These are phyloP conservation scores for Diaporthe vaccinii DNA, from an alignment of 2,329 filamentous ascomycete species.

Conservation along the genomic window DNA sequence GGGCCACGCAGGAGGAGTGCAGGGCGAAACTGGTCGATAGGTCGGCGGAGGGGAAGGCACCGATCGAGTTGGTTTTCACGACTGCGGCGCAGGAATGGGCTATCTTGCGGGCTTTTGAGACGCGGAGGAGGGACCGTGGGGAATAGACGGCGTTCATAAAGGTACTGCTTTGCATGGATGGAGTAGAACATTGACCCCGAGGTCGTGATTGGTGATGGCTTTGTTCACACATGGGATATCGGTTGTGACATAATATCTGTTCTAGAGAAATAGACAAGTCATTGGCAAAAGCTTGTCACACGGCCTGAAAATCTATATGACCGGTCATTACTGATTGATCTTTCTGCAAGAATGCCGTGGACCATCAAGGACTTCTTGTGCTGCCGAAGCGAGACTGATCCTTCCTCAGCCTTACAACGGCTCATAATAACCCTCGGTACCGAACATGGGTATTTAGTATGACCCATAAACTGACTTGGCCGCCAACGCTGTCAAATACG, in stretches of 20 bases:
- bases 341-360: not conserved
- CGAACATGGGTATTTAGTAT: too few relatives aligned
- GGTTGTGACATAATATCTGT: too few relatives aligned
- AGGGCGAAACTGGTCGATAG: slow-evolving; percentile 34
- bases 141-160: not conserved
- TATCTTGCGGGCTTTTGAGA: slow-evolving; percentile 44
- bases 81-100: slow-evolving; percentile 42
- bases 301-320: not conserved
- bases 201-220: not conserved
- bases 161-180: not conserved
- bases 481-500: not conserved
- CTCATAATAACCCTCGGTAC: not conserved
- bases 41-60: slow-evolving; percentile 6
- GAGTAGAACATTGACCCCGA: not conserved
- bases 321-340: too few relatives aligned
- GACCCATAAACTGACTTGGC: not conserved
- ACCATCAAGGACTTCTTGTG: not conserved
- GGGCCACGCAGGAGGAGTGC: slow-evolving; percentile 53
- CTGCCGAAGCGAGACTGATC: not conserved
- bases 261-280: not conserved
- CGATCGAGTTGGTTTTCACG: slow-evolving; percentile 45
- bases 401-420: not conserved
- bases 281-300: too few relatives aligned
- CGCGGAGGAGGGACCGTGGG: not conserved
- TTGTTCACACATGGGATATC: not conserved